Evolutionary conservation across 148 eudicot species (phyloP).

Genomic region (Diospyros kaki): DNA sequence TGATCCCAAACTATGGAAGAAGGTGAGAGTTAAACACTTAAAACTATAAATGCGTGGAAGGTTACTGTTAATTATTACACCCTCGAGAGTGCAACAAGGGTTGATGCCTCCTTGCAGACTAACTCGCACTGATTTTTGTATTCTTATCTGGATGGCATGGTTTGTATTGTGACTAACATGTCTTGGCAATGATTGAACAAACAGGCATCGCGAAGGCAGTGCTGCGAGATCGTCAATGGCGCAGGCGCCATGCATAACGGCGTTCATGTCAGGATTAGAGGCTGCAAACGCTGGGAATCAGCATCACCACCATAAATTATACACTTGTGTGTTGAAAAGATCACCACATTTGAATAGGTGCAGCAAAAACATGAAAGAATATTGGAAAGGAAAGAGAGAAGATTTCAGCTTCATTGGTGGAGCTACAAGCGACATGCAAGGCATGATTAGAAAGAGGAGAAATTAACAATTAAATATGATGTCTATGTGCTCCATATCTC

Average conservation of each 20-base stretch:
- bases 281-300: slow-evolving; percentile 35
- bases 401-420: too few relatives aligned
- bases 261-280: slow-evolving; percentile 27
- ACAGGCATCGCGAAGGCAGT: slow-evolving; percentile 42
- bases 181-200: neutral
- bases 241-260: slow-evolving; percentile 7
- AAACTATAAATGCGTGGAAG: neutral
- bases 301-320: slow-evolving; percentile 25
- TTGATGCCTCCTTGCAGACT: too few relatives aligned
- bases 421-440: too few relatives aligned
- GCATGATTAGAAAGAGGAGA: too few relatives aligned
- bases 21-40: slow-evolving; percentile 25
- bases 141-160: neutral
- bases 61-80: too few relatives aligned
- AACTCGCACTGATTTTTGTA: neutral
- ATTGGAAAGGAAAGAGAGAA: too few relatives aligned
- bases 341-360: too few relatives aligned
- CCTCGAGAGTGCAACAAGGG: too few relatives aligned
- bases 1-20: slow-evolving; percentile 25
- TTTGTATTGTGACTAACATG: slow-evolving; percentile 5
- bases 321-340: too few relatives aligned
- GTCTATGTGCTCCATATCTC: too few relatives aligned
- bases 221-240: slow-evolving; percentile 29
- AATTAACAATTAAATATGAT: too few relatives aligned
- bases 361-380: too few relatives aligned